These are phyloP conservation scores for Barnettozyma botsteinii DNA, from an alignment of 805 yeast genomes.

Conservation along the genomic window DNA sequence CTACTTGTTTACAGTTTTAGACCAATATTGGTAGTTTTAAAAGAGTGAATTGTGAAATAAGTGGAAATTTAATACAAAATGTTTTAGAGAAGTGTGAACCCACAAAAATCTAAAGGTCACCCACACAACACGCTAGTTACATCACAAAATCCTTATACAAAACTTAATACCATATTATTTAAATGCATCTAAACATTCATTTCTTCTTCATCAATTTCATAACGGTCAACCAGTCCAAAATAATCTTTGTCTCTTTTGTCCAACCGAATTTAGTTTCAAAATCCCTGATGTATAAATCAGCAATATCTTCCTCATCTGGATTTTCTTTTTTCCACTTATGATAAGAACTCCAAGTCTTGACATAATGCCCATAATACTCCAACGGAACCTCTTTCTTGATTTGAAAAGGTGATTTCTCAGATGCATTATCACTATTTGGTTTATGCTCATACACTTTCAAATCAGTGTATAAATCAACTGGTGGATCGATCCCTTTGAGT, in stretches of 20 bases:
- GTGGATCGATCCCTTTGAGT: constrained; percentile 38
- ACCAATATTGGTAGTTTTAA: too few species aligned
- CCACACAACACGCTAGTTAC: too few species aligned
- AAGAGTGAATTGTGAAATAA: too few species aligned
- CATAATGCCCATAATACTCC: constrained; percentile 42
- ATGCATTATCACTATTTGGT: constrained; percentile 14
- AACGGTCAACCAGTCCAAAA: constrained; percentile 45
- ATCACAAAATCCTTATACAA: too few species aligned
- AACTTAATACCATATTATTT: too few species aligned
- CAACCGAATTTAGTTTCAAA: constrained; percentile 41
- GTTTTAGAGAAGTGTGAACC: too few species aligned
- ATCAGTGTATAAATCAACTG: constrained; percentile 37
- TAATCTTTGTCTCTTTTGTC: constrained; percentile 35
- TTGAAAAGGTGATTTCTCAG: constrained; percentile 4
- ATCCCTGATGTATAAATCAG: constrained; percentile 29
- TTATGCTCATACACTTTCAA: constrained; percentile 28
- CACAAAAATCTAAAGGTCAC: too few species aligned
- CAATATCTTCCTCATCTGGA: constrained; percentile 28
- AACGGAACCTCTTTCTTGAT: constrained; percentile 38
- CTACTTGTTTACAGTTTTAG: too few species aligned
- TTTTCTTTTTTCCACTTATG: constrained; percentile 44
- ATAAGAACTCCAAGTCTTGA: constrained; percentile 67
- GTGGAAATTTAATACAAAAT: too few species aligned
- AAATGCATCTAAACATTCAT: too few species aligned
- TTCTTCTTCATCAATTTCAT: constrained; percentile 40